Percentiles rank a stretch among this genome's conserved stretches.
phyloP scores from a whole-genome alignment of 202 grass and related monocot species.

The Alloteropsis angusta region DNA sequence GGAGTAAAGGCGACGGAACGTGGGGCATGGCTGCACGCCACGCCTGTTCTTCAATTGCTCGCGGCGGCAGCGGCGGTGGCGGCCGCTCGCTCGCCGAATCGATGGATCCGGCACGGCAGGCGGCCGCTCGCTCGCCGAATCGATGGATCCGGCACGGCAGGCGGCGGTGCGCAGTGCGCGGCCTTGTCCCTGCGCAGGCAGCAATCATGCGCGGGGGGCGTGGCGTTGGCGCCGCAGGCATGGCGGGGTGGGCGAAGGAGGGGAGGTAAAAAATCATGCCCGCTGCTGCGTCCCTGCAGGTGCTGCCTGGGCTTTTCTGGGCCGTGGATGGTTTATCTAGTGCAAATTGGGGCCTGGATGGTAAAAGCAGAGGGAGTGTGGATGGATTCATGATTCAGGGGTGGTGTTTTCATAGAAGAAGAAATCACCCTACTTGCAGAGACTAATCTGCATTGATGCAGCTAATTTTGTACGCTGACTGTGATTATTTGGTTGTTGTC shows the following conservation, averaged over 20 bases:
- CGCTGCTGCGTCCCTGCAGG: constrained; percentile 18
- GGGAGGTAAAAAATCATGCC: constrained; percentile 6
- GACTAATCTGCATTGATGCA: not conserved
- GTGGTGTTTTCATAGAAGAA: not conserved
- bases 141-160: constrained; percentile 16
- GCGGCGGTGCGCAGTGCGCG: constrained; percentile 19
- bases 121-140: constrained; percentile 7
- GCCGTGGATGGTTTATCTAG: constrained; percentile 9
- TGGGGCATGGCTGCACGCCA: constrained; percentile 43
- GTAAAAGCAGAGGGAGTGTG: not conserved
- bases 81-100: constrained; percentile 5
- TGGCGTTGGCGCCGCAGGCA: not conserved
- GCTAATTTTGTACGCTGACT: not conserved
- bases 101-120: constrained; percentile 1
- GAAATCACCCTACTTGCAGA: not conserved
- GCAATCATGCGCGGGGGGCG: constrained; percentile 27
- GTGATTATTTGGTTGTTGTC: not conserved
- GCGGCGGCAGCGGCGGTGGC: constrained; percentile 1
- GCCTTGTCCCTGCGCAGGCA: constrained; percentile 25
- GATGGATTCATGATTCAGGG: not conserved
- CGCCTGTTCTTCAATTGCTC: constrained; percentile 43
- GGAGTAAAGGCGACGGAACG: constrained; percentile 46
- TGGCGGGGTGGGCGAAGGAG: constrained; percentile 11
- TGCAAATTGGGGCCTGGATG: constrained; percentile 9
- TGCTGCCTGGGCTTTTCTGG: constrained; percentile 10